Conservation (phyloP, 2,329 filamentous ascomycete species). For the Thermothelomyces thermophilus region DNA sequence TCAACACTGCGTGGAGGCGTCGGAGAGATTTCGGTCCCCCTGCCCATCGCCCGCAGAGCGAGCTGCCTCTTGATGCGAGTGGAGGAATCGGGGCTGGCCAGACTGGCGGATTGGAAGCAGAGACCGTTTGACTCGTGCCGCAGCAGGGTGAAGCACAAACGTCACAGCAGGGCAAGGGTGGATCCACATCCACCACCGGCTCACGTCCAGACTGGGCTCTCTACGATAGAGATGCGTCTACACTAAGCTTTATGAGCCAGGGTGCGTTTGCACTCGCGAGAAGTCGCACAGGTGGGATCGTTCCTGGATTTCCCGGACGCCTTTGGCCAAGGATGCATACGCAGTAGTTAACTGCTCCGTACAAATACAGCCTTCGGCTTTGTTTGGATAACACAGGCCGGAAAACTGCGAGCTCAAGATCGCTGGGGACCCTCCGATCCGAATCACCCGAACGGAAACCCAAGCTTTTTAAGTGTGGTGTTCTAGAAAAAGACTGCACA, state of each 20-base stretch:
- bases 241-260: conserved; percentile 3
- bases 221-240: neutral
- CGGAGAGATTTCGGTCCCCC: too few relatives aligned
- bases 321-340: neutral
- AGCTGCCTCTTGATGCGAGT: neutral
- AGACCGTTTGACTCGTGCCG: conserved; percentile 1
- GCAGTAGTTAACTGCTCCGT: too few relatives aligned
- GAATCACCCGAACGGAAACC: neutral
- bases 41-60: neutral
- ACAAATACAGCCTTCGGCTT: too few relatives aligned
- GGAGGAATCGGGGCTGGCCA: neutral
- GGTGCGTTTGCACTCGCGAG: neutral
- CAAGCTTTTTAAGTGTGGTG: neutral
- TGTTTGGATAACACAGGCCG: neutral
- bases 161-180: conserved; percentile 12
- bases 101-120: neutral
- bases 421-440: conserved; percentile 1
- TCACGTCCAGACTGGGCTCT: conserved; percentile 4
- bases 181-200: conserved; percentile 8
- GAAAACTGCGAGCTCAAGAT: neutral
- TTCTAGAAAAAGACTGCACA: neutral
- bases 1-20: neutral
- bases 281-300: neutral
- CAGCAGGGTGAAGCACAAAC: conserved; percentile 9
- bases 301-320: neutral